phyloP scores from a whole-genome alignment of 768 basidiomycete species.

The Russula brevipes region DNA sequence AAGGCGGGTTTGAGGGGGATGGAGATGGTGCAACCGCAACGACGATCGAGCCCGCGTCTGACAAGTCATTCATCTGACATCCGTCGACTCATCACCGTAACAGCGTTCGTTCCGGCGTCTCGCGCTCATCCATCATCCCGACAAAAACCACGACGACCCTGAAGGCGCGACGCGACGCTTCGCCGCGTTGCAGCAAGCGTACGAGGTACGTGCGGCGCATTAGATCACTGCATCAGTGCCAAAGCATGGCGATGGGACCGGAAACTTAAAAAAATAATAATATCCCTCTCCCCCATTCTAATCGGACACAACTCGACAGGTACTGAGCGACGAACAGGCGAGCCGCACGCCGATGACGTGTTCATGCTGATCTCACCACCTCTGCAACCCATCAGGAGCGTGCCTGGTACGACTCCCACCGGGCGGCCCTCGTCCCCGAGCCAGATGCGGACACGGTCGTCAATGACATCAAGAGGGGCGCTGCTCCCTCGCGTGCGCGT shows the following conservation, averaged over 20 bases:
- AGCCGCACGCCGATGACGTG: constrained; percentile 27
- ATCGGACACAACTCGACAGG: constrained; percentile 38
- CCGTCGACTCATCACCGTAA: constrained; percentile 5
- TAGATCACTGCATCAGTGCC: neutral
- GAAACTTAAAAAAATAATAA: neutral
- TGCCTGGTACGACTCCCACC: constrained; percentile 97
- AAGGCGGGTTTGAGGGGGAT: too few relatives aligned
- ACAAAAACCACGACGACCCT: constrained; percentile 78
- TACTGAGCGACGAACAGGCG: constrained; percentile 93
- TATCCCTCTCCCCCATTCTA: neutral
- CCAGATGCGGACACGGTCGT: constrained; percentile 82
- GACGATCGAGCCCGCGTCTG: too few relatives aligned
- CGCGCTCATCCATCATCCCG: constrained; percentile 81
- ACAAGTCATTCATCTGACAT: too few relatives aligned
- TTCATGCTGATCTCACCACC: neutral
- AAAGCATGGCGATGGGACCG: neutral
- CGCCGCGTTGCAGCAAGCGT: constrained; percentile 87
- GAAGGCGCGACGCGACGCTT: constrained; percentile 87
- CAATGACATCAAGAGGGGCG: constrained; percentile 76
- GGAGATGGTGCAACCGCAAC: neutral
- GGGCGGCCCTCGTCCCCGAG: constrained; percentile 70
- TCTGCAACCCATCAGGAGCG: constrained; percentile 58
- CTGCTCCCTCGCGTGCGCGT: constrained; percentile 44
- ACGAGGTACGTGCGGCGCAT: constrained; percentile 60
- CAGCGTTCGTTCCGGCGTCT: constrained; percentile 80